Percentiles rank a stretch among this genome's conserved stretches.
These are phyloP conservation scores for Sugiyamaella sp. DNA, from an alignment of 1,139 yeast species.

Conservation along the genomic window DNA sequence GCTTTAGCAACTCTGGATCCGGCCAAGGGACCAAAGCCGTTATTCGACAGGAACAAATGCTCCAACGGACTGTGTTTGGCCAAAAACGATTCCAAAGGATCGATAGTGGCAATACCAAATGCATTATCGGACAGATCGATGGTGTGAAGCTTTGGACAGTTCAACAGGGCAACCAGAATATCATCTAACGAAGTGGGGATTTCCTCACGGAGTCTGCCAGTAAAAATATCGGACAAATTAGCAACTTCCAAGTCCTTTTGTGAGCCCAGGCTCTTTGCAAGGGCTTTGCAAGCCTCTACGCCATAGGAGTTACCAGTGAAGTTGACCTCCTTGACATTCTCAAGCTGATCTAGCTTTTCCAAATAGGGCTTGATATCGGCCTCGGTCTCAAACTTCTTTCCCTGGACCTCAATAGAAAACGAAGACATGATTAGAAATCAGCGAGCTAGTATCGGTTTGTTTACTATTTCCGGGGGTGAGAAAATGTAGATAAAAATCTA, in stretches of 20 bases:
- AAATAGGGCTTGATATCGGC: slow-evolving; percentile 73
- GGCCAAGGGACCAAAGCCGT: slow-evolving; percentile 97
- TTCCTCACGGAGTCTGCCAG: slow-evolving; percentile 92
- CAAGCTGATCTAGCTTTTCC: slow-evolving; percentile 52
- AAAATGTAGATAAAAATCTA: slow-evolving; percentile 3
- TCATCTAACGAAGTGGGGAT: slow-evolving; percentile 81
- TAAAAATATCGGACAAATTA: slow-evolving; percentile 87
- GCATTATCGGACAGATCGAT: slow-evolving; percentile 93
- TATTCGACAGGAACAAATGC: slow-evolving; percentile 86
- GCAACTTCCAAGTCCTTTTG: slow-evolving; percentile 56
- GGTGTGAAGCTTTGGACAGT: slow-evolving; percentile 68
- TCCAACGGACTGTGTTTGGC: slow-evolving; percentile 75
- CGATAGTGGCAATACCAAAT: slow-evolving; percentile 92
- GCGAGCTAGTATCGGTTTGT: no score
- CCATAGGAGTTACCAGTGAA: slow-evolving; percentile 95
- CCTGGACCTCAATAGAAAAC: slow-evolving; percentile 72
- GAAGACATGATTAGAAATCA: slow-evolving; percentile 23
- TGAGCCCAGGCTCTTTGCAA: slow-evolving; percentile 60
- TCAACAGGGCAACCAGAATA: slow-evolving; percentile 71
- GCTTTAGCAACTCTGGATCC: slow-evolving; percentile 93
- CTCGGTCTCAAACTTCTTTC: slow-evolving; percentile 69
- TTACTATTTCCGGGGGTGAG: neutral
- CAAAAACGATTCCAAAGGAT: slow-evolving; percentile 78
- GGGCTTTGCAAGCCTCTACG: slow-evolving; percentile 76
- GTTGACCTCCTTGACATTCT: slow-evolving; percentile 62